A percentile compares a stretch with the other conserved stretches of the same genome.
Evolutionary conservation across 495 filamentous ascomycete genomes (phyloP).

Genomic region (Hypoxylon rickii): DNA sequence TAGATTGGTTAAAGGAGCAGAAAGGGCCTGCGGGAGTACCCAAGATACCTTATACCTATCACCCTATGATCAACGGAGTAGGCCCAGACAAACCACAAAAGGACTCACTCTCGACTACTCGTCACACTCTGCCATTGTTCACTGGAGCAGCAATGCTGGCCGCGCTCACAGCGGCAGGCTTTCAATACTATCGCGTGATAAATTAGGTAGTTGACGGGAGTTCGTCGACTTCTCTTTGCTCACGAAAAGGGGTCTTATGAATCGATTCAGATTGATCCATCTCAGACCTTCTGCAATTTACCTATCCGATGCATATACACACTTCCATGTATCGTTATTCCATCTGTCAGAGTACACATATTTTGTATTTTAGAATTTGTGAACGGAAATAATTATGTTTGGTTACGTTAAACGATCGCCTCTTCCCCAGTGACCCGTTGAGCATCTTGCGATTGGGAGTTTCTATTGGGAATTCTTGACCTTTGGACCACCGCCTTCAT

Average conservation of each 20-base stretch:
- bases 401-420: too few species aligned
- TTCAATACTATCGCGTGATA: conserved; percentile 18
- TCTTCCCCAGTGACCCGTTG: too few species aligned
- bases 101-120: neutral
- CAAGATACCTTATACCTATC: conserved; percentile 12
- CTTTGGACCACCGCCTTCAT: too few species aligned
- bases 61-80: neutral
- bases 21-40: neutral
- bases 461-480: too few species aligned
- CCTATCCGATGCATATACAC: too few species aligned
- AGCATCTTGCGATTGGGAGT: too few species aligned
- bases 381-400: too few species aligned
- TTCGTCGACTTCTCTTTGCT: neutral
- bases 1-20: conserved; percentile 36
- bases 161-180: conserved; percentile 12
- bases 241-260: neutral
- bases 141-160: neutral
- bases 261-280: neutral
- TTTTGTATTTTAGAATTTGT: too few species aligned
- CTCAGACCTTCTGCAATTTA: too few species aligned
- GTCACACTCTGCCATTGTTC: neutral
- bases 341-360: too few species aligned
- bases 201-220: neutral
- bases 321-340: too few species aligned
- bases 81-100: neutral